Conservation (phyloP, 2,329 filamentous ascomycete species). For the Fusarium sp. region DNA sequence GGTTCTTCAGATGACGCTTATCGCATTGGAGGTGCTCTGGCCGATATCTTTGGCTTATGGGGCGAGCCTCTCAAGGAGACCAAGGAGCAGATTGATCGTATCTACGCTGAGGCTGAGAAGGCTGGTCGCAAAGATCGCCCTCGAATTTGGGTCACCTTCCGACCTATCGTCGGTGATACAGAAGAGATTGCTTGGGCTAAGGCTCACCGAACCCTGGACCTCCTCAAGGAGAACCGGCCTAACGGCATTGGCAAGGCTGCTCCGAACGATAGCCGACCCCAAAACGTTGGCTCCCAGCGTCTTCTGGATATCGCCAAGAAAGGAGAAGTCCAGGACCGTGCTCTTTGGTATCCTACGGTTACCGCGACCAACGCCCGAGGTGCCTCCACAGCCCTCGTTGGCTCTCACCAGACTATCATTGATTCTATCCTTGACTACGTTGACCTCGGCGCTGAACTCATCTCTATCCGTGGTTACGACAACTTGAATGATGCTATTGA, state of each 20-base stretch:
- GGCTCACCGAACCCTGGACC: constrained; percentile 57
- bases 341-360: constrained; percentile 74
- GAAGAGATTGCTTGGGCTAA: too few species aligned
- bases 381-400: constrained; percentile 64
- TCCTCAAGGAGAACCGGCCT: constrained; percentile 60
- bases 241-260: constrained; percentile 51
- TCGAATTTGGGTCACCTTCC: too few species aligned
- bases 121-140: constrained; percentile 62
- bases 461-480: constrained; percentile 66
- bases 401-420: constrained; percentile 55
- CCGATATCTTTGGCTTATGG: constrained; percentile 74
- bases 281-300: constrained; percentile 68
- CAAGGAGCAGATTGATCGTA: constrained; percentile 71
- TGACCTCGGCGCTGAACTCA: constrained; percentile 67
- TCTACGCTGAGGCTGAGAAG: constrained; percentile 70
- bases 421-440: constrained; percentile 70
- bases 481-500: constrained; percentile 69
- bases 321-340: constrained; percentile 71
- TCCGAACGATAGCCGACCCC: constrained; percentile 54
- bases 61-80: constrained; percentile 74
- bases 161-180: too few species aligned
- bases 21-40: constrained; percentile 68
- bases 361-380: constrained; percentile 71
- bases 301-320: constrained; percentile 68
- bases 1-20: constrained; percentile 71